Base-by-base conservation (phyloP, 768 basidiomycete genomes). In the Calvatia gigantea region DNA sequence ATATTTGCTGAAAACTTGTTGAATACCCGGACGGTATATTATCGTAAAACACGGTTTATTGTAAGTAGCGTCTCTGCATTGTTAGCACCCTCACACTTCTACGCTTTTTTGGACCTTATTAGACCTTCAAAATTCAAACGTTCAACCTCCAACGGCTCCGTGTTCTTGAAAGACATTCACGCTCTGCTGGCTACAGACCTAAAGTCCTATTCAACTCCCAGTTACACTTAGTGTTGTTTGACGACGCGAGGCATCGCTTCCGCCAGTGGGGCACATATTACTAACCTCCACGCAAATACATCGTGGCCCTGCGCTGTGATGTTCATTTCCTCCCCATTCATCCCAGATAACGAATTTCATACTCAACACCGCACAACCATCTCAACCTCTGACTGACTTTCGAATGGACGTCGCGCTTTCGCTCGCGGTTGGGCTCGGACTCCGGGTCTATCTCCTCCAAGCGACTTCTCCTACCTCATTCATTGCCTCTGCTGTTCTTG, bases 321-420 rank as follows among this genome's bases (percentile, higher is more conserved):
- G 54, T 25, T 48, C 38, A 56, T 49, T 49, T 39, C 54, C 32
- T 21, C 15, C 46, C 38, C 31, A 33, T 39, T 39, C 35, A 46
- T 32, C 33, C 39, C 17, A 48, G 46, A 56, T 49, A 48, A 49
- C 45, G 15, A 47, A 55, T 47, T 23, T 19, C 19, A 33, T 31
- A 23, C 51, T 15, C 14, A 31, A 17, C 17, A 15, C 41, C 32
- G n/a, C n/a, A n/a, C n/a, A n/a, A n/a, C 17, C 54, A 23, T 35
- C 27, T 35, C 41, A 12, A 17, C 31, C 19, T 27, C 37, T 14
- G 14, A 23, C 23, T 38, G 12, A 2, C 29, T 37, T 8, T 15
- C 25, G 58, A 66, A 80, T 80, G 77, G 75, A 80, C 61, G 65
- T 75, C 53, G 54, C 71, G 14, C 63, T 76, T 61, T 70, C 75